phyloP scores from a whole-genome alignment of 257 asterid genomes.

The Solanum stenotomum region DNA sequence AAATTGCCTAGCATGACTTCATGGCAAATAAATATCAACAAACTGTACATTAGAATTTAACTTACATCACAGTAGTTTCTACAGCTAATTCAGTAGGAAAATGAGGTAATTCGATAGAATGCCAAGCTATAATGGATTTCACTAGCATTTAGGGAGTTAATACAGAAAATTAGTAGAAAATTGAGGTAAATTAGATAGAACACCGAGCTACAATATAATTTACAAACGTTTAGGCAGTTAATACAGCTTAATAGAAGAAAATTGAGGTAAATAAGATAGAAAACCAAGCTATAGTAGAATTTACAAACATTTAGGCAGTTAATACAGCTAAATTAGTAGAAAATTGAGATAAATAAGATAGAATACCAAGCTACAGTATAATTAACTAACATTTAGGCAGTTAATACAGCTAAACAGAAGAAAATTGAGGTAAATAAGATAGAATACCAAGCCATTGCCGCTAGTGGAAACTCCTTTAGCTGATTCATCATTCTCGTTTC shows the following conservation, averaged over 20 bases:
- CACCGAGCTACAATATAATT: background rate
- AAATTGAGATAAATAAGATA: background rate
- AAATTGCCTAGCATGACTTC: background rate
- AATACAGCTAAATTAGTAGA: background rate
- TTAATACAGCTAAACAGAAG: background rate
- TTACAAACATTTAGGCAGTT: background rate
- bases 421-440: background rate
- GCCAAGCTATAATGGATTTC: background rate
- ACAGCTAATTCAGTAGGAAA: background rate
- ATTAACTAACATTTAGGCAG: background rate
- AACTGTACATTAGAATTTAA: background rate
- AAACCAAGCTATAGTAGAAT: background rate
- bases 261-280: background rate
- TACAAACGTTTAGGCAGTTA: background rate
- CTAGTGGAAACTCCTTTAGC: conserved; percentile 38
- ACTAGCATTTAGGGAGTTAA: background rate
- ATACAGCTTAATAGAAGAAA: background rate
- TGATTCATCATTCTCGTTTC: conserved; percentile 30
- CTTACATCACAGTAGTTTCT: background rate
- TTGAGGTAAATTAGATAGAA: background rate
- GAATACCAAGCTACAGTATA: background rate
- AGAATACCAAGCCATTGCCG: conserved; percentile 32
- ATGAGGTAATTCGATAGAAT: background rate
- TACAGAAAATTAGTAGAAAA: background rate
- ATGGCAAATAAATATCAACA: background rate